These are phyloP conservation scores for Linnemannia exigua DNA, from an alignment of 192 early-diverging fungal species.

Conservation along the genomic window DNA sequence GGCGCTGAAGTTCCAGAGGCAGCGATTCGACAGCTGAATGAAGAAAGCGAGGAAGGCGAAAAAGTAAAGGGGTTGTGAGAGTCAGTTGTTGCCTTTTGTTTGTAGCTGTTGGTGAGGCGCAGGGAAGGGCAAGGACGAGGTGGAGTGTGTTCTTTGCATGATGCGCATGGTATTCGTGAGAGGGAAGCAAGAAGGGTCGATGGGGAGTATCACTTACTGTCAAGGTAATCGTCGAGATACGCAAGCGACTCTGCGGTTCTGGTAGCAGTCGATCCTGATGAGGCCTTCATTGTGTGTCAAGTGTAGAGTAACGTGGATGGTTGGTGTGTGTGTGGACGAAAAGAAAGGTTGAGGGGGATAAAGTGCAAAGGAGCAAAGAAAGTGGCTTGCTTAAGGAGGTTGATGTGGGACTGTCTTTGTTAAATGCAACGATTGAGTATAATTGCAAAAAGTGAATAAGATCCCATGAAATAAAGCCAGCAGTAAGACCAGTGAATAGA, in stretches of 20 bases:
- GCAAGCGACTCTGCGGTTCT: constrained; percentile 65
- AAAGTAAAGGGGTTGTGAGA: neutral
- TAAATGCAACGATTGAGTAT: too few relatives aligned
- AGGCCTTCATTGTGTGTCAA: constrained; percentile 34
- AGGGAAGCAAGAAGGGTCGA: neutral
- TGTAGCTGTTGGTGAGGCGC: neutral
- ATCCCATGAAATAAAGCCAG: neutral
- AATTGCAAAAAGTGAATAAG: too few relatives aligned
- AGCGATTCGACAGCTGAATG: constrained; percentile 78
- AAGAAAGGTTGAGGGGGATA: neutral
- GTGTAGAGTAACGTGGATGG: neutral
- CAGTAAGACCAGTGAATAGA: neutral
- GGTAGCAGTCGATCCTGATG: constrained; percentile 30
- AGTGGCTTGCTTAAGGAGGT: too few relatives aligned
- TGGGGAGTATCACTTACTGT: constrained; percentile 72
- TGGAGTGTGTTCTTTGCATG: constrained; percentile 30
- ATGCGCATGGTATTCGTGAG: neutral
- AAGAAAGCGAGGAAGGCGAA: neutral
- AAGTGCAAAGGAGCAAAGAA: neutral
- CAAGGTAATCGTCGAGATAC: constrained; percentile 93
- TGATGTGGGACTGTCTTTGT: too few relatives aligned
- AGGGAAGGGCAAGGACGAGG: constrained; percentile 27
- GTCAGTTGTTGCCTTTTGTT: neutral
- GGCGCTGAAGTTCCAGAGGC: constrained; percentile 84
- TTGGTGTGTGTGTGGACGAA: neutral